These are phyloP conservation scores for Meripilus lineatus DNA, from an alignment of 1,284 basidiomycete species.

Conservation along the genomic window DNA sequence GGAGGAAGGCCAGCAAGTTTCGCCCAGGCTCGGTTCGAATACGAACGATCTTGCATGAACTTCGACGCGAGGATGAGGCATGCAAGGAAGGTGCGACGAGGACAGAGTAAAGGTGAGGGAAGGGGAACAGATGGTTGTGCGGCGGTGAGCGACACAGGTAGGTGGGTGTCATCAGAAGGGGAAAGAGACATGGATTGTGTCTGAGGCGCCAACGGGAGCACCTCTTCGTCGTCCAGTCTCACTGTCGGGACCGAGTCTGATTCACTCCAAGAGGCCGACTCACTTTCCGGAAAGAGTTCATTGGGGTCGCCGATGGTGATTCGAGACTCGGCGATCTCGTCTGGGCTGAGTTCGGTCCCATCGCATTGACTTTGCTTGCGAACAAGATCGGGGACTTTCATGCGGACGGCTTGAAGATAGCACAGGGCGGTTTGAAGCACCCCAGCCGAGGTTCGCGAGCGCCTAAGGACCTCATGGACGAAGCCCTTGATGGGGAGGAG, in stretches of 20 bases:
- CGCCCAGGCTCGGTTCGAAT: conserved; percentile 90
- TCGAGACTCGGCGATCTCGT: conserved; percentile 38
- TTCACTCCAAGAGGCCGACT: too few species aligned
- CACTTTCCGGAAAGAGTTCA: background rate
- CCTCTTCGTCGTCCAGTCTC: background rate
- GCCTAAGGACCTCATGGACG: conserved; percentile 72
- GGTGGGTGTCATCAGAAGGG: conserved; percentile 8
- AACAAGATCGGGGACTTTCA: conserved; percentile 57
- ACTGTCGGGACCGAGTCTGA: background rate
- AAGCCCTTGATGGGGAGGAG: conserved; percentile 62
- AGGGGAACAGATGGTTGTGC: conserved; percentile 43
- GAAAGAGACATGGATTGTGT: conserved; percentile 8
- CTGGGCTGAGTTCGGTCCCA: conserved; percentile 18
- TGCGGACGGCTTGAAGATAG: conserved; percentile 70
- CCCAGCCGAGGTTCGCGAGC: conserved; percentile 69
- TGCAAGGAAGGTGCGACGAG: conserved; percentile 83
- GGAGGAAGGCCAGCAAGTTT: conserved; percentile 77
- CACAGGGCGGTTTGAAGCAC: conserved; percentile 76
- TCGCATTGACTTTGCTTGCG: conserved; percentile 41
- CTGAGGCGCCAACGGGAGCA: conserved; percentile 5
- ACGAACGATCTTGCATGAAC: conserved; percentile 90
- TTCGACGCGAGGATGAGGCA: conserved; percentile 87
- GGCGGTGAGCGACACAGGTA: conserved; percentile 16
- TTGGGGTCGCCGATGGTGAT: conserved; percentile 33
- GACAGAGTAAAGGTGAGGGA: conserved; percentile 82